Base-by-base conservation (phyloP, 2,329 filamentous ascomycete species). In the Tolypocladium nubicola region DNA sequence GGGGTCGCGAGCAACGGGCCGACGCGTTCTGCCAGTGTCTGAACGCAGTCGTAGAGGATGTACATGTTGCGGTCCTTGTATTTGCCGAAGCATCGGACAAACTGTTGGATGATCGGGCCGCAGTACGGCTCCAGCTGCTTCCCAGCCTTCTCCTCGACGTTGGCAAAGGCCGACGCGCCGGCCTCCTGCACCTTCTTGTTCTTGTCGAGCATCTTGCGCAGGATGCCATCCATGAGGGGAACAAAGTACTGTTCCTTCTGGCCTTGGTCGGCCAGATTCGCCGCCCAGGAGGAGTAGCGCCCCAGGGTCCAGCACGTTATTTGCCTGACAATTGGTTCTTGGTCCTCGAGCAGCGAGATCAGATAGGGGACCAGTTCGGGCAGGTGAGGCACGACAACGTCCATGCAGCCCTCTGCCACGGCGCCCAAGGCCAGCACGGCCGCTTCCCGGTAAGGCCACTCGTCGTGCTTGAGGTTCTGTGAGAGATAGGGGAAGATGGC, bases 41-140 rank as follows among this genome's bases (percentile, higher is more conserved):
- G 94, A 39, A 99, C 90, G 71, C 94, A 97, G 74, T 99, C 94
- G 75, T 99, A 99, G 39, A 99, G 83, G 56, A 97, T 95, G 76
- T 95, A 97, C 85, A 97, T 97, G 76, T 99, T 99, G 67, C 90
- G 87, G 73, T 97, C 93, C 79, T 99, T 97, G 83, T 97, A 99
- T 73, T 89, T 91, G 56, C 79, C 82, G 73, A 99, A 99, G 72
- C 94, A 99, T 60, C 82, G 80, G 55, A 97, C 91, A 67, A 93
- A 97, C 70, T 97, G 94, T 60, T 86, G 87, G 56, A 97, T 84
- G 65, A 99, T 97, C 33, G 92, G 89, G 35, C 87, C 82, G 66
- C 90, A 92, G 74, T 97, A 99, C 0, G 90, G 90, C 61, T 87
- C 85, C 47, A 99, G 76, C 60, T 86, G 81, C 61, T 84, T 84